Base-by-base conservation (phyloP, 2,329 filamentous ascomycete genomes). In the Aureobasidium sp. region DNA sequence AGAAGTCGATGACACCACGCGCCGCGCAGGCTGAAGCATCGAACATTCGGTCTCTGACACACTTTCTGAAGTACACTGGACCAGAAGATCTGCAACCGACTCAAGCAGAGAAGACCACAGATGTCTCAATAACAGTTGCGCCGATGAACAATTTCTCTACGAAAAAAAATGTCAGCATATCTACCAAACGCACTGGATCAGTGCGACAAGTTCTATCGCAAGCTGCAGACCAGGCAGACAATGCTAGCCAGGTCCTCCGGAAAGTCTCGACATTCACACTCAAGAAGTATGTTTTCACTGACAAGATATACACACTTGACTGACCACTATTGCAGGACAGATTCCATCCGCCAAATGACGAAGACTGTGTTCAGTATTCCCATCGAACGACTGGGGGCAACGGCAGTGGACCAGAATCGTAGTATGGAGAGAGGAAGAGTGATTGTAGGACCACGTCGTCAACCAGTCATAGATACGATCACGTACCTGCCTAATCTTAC, bases 11-110 rank as follows among this genome's bases (percentile, higher is more conserved):
- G 57, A 6, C 42, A n/a, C 44, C 57, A 16, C 57, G 57, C 3
- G 36, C 57, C 50, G 57, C 44, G 13, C 44, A 49, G n/a, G 5
- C 45, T 8, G 57, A 59, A 27, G 16, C 16, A 34, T 50, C 57
- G 10, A 36, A 59, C 21, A n/a, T 59, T 1, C 21, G 44, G 16
- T 30, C 27, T 11, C 36, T 59, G 27, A 13, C 57, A 9, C 44
- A 49, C n/a, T 59, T 59, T 13, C 8, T 59, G 15, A 59, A 59
- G 27, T 42, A 42, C 21, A 59, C 57, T 36, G 57, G 57, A 5
- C 57, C 57, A 25, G 36, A 47, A 16, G 21, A 29, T 29, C 5
- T 8, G 5, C 37, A 36, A 21, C 7, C 8, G 1, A 21, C 11
- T 8, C 36, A 9, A 47, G 15, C 30, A 32, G 32, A 27, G 25